Evolutionary conservation across 2,329 filamentous ascomycete genomes (phyloP), one percentile per base, ranked within the genome.

Genomic region (Nothophaeocryptopus gaeumannii): DNA sequence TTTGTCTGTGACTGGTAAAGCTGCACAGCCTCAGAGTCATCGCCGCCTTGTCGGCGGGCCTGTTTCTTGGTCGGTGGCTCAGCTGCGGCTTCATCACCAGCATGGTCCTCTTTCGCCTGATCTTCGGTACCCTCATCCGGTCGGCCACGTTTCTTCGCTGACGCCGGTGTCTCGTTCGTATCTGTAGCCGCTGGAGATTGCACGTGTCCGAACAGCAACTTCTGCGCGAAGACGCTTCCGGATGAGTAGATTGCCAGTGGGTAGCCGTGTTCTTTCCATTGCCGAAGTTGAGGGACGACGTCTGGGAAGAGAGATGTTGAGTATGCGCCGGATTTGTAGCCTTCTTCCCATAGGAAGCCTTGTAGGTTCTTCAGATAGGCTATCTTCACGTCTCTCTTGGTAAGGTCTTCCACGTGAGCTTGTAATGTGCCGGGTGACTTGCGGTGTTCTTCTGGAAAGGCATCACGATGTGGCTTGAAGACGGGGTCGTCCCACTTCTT

Each of bases 301-400:
- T 93, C 88, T 4, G 79, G 72, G 66, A 89, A 93, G 51, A 93
- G 75, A 8, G 86, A 85, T 20, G 87, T 87, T 54, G 80, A 79
- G 56, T 92, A 78, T 54, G 82, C 76, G 45, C 86, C 86, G 44
- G 78, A 80, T 53, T 77, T 75, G 71, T 92, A 93, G 51, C 88
- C 88, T 34, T 78, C 78, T 62, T 83, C 75, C 88, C 88, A 93
- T 35, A 93, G 78, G 62, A 88, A 83, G 59, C 88, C 86, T 72
- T 93, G 88, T 37, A 92, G 80, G 51, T 81, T 81, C 73, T 93
- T 93, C 56, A 91, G 76, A 69, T 89, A 90, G 36, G 85, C 74
- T 52, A 83, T 77, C 71, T 92, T 93, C 63, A 89, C 77, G 66
- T 93, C 88, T 55, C 78, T 79, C 53, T 76, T 73, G 62, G 88